phyloP scores from a whole-genome alignment of 345 rosid species.

The Citrus unshiu region DNA sequence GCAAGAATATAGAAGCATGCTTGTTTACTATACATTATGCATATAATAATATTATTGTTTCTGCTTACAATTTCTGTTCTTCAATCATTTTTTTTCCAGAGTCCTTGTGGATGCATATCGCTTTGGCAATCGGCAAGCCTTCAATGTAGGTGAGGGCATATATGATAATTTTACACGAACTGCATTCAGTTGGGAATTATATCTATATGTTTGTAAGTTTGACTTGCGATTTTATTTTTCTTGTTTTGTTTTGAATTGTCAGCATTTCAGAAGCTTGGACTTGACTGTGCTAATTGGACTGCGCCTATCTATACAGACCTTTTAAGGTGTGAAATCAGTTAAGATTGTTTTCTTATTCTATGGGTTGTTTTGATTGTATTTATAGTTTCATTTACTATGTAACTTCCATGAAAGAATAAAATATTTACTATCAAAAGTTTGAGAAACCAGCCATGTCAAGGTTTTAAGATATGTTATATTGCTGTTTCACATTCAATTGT shows the following conservation, averaged over 20 bases:
- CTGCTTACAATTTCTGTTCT: neutral
- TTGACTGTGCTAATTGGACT: slow-evolving; percentile 96
- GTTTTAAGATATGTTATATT: neutral
- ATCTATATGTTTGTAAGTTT: neutral
- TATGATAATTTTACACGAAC: slow-evolving; percentile 8
- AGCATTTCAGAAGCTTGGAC: slow-evolving; percentile 95
- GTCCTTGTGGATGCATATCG: slow-evolving; percentile 84
- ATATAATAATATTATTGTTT: too few relatives aligned
- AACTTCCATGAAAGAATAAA: neutral
- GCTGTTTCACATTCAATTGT: neutral
- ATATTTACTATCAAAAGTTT: neutral
- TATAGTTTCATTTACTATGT: neutral
- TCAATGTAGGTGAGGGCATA: slow-evolving; percentile 62
- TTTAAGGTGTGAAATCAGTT: slow-evolving; percentile 40
- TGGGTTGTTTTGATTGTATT: neutral
- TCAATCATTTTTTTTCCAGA: slow-evolving; percentile 31
- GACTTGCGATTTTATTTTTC: slow-evolving; percentile 5
- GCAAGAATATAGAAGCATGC: neutral
- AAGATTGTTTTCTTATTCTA: neutral
- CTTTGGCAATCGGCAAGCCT: slow-evolving; percentile 74
- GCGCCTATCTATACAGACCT: slow-evolving; percentile 79
- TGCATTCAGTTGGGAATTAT: slow-evolving; percentile 7
- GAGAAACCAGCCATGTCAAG: neutral
- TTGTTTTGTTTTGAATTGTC: slow-evolving; percentile 4
- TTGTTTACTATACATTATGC: neutral